Conservation (phyloP, 2,329 filamentous ascomycete genomes). For the Colletotrichum navitas region DNA sequence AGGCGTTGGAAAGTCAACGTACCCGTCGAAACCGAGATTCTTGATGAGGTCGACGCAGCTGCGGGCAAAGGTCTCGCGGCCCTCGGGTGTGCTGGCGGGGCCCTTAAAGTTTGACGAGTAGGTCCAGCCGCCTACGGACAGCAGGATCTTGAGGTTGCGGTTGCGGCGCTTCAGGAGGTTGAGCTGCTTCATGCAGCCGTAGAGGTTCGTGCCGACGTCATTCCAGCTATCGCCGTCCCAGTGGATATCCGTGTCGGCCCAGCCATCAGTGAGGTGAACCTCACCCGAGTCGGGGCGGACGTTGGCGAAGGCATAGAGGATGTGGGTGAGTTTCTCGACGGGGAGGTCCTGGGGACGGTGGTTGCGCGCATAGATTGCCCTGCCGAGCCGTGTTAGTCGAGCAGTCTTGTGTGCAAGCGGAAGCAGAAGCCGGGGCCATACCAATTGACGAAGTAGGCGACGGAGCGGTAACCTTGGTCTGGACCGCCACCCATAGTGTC, state of each 20-base stretch:
- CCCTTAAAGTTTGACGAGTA: constrained; percentile 87
- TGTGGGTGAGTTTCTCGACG: constrained; percentile 83
- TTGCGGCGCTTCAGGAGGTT: constrained; percentile 85
- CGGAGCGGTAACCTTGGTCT: constrained; percentile 69
- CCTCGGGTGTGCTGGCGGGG: constrained; percentile 77
- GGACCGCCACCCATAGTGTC: constrained; percentile 59
- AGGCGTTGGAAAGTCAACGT: not conserved
- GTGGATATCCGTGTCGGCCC: constrained; percentile 80
- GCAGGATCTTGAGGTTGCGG: constrained; percentile 84
- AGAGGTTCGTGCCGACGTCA: constrained; percentile 82
- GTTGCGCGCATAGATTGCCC: constrained; percentile 88
- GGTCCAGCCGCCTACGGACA: constrained; percentile 94
- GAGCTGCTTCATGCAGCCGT: constrained; percentile 90
- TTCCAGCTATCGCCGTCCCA: constrained; percentile 78
- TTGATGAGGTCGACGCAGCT: constrained; percentile 81
- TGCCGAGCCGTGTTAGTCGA: constrained; percentile 40
- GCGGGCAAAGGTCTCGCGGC: constrained; percentile 78
- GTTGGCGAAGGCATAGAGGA: constrained; percentile 94
- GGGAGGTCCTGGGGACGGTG: constrained; percentile 89
- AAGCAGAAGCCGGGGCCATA: constrained; percentile 39
- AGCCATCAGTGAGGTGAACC: constrained; percentile 74
- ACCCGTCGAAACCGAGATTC: constrained; percentile 81
- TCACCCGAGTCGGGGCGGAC: constrained; percentile 83
- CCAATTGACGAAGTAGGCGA: constrained; percentile 83
- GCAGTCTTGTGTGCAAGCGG: not conserved